Conservation (phyloP, 805 yeast species). For the Wickerhamomyces queroliae region DNA sequence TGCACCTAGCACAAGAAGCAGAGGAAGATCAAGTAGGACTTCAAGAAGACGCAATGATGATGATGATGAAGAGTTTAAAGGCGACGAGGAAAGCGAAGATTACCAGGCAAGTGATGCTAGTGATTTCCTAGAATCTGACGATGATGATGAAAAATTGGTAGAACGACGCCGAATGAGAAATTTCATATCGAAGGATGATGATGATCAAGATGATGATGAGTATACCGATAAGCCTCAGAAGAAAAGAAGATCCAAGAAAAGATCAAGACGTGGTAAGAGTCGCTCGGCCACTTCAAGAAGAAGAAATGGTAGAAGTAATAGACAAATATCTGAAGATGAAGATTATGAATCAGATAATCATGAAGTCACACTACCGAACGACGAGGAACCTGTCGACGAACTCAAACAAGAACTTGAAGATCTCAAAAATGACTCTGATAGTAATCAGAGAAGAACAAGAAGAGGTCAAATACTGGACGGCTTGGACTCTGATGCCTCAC, state of each 20-base stretch:
- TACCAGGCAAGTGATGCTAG: constrained; percentile 14
- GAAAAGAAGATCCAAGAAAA: constrained; percentile 9
- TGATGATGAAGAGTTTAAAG: constrained; percentile 26
- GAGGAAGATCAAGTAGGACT: constrained; percentile 12
- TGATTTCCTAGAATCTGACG: constrained; percentile 7
- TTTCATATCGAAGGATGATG: constrained; percentile 23
- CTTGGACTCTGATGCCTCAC: constrained; percentile 20
- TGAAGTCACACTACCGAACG: constrained; percentile 12
- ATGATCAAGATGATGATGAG: constrained; percentile 25
- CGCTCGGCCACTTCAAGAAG: constrained; percentile 9
- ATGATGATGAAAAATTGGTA: constrained; percentile 6
- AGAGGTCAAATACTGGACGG: constrained; percentile 9
- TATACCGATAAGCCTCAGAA: constrained; percentile 5
- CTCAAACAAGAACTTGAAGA: constrained; percentile 64
- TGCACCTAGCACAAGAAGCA: constrained; percentile 19
- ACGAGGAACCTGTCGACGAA: constrained; percentile 22
- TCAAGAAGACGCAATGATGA: constrained; percentile 14
- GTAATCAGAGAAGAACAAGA: constrained; percentile 2
- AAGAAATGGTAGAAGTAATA: too few relatives aligned
- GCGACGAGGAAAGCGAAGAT: constrained; percentile 28
- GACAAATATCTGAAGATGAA: constrained; percentile 17
- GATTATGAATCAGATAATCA: constrained; percentile 22
- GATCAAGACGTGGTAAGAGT: constrained; percentile 3
- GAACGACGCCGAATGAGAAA: constrained; percentile 14
- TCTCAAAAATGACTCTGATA: constrained; percentile 49